phyloP scores from a whole-genome alignment of 805 yeast species.

The Kodamaea sagamina region DNA sequence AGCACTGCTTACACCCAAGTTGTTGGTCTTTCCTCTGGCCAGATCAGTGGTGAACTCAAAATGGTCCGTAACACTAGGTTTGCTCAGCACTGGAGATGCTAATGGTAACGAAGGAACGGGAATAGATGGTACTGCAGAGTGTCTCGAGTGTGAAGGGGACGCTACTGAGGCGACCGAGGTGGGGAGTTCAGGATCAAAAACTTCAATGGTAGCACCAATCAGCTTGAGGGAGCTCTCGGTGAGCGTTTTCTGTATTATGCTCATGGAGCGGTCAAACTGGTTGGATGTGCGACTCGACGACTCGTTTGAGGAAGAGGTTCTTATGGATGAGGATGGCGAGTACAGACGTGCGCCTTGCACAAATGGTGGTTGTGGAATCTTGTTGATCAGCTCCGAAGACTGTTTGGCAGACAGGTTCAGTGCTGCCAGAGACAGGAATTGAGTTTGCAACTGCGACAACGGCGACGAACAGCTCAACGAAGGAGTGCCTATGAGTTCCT shows the following conservation, averaged over 20 bases:
- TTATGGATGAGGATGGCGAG: constrained; percentile 6
- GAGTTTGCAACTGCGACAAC: constrained; percentile 19
- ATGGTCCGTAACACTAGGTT: background rate
- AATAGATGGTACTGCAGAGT: constrained; percentile 8
- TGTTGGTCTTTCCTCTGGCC: background rate
- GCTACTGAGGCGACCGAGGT: background rate
- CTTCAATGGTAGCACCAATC: constrained; percentile 8
- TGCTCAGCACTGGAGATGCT: constrained; percentile 8
- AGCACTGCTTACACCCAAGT: constrained; percentile 1
- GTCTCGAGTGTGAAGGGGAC: constrained; percentile 3
- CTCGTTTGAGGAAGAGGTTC: constrained; percentile 8
- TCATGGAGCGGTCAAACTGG: constrained; percentile 11
- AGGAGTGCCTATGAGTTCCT: constrained; percentile 17
- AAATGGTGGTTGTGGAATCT: constrained; percentile 6
- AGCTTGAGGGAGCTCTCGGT: constrained; percentile 15
- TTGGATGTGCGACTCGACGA: constrained; percentile 13
- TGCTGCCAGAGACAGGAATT: constrained; percentile 10
- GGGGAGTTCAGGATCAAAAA: constrained; percentile 5
- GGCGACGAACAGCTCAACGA: constrained; percentile 17
- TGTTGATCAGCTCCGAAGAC: background rate
- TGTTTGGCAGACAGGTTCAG: constrained; percentile 2
- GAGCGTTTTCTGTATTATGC: constrained; percentile 16
- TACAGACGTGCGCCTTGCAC: background rate
- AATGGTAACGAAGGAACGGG: constrained; percentile 8
- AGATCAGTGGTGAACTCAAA: background rate